These are phyloP conservation scores for Phytophthora agathidicida DNA, from an alignment of 352 stramenopile genomes.

Conservation along the genomic window DNA sequence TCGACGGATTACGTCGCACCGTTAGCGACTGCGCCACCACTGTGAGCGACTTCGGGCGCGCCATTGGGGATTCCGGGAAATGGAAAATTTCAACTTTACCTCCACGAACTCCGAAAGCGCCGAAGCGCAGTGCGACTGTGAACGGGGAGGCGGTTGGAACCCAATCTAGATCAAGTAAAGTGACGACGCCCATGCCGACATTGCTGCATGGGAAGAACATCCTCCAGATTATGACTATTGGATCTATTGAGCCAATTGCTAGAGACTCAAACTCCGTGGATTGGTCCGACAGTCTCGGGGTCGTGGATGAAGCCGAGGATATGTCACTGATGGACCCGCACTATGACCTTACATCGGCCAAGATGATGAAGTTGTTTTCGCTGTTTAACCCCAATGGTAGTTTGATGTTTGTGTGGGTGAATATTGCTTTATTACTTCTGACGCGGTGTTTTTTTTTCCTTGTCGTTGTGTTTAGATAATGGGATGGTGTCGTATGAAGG, in stretches of 20 bases:
- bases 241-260: slow-evolving; percentile 36
- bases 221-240: slow-evolving; percentile 57
- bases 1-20: slow-evolving; percentile 26
- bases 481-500: slow-evolving; percentile 81
- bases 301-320: slow-evolving; percentile 44
- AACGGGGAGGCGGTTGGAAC: background rate
- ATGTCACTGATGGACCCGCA: slow-evolving; percentile 83
- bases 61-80: background rate
- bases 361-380: slow-evolving; percentile 70
- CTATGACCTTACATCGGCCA: slow-evolving; percentile 82
- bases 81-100: background rate
- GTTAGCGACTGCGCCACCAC: slow-evolving; percentile 19
- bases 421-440: slow-evolving; percentile 22
- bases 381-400: slow-evolving; percentile 64
- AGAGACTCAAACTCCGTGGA: slow-evolving; percentile 57
- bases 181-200: slow-evolving; percentile 25
- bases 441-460: slow-evolving; percentile 5
- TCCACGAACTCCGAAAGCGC: background rate
- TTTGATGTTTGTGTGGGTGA: slow-evolving; percentile 28
- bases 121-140: background rate
- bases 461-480: slow-evolving; percentile 29
- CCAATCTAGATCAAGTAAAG: background rate
- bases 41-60: slow-evolving; percentile 1
- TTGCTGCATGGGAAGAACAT: slow-evolving; percentile 71
- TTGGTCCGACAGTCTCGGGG: slow-evolving; percentile 59